These are phyloP conservation scores for Phaffomyces antillensis DNA, from an alignment of 805 yeast species.

Conservation along the genomic window DNA sequence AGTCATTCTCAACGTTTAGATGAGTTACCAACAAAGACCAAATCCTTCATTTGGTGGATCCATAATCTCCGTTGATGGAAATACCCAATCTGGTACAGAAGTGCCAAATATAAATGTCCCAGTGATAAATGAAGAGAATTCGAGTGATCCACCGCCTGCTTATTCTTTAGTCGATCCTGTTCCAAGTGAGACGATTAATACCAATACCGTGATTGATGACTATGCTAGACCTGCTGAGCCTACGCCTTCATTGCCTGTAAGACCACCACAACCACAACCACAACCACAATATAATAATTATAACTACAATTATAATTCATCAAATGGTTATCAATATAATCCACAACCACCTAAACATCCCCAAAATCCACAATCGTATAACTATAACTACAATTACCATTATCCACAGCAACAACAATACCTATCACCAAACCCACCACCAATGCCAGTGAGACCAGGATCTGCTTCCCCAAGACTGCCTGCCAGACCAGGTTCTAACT, in stretches of 20 bases:
- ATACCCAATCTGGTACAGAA: neutral
- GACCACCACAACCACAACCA: neutral
- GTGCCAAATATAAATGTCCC: slow-evolving; percentile 1
- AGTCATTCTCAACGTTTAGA: neutral
- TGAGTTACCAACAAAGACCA: neutral
- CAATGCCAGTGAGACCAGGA: neutral
- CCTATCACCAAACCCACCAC: neutral
- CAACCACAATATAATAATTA: neutral
- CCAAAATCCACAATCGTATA: neutral
- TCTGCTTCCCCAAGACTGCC: slow-evolving; percentile 1
- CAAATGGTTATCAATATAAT: neutral
- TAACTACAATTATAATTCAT: neutral
- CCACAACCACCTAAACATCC: neutral
- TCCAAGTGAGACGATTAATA: neutral
- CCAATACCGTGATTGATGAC: neutral
- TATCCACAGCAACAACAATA: neutral
- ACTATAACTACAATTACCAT: neutral
- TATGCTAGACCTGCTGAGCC: slow-evolving; percentile 1
- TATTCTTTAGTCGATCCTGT: slow-evolving; percentile 27
- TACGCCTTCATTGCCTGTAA: neutral
- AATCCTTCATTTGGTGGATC: neutral
- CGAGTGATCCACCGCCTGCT: slow-evolving; percentile 29
- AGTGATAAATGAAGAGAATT: slow-evolving; percentile 8
- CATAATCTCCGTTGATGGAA: neutral
- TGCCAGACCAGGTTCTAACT: neutral